These are phyloP conservation scores for Candida chilensis DNA, from an alignment of 805 yeast species.

Conservation along the genomic window DNA sequence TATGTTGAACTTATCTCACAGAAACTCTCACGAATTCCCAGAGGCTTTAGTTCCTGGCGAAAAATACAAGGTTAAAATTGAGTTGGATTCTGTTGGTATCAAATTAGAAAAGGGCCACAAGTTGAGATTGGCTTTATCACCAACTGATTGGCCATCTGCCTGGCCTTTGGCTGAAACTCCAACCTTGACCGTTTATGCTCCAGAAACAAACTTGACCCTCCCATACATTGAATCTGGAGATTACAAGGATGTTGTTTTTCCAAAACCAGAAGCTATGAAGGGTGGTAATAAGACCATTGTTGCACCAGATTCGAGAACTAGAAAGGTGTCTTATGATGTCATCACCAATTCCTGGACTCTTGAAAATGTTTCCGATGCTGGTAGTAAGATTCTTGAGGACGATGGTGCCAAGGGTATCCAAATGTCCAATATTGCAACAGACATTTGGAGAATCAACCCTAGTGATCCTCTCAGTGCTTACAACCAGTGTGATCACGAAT, in stretches of 20 bases:
- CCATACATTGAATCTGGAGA: constrained; percentile 13
- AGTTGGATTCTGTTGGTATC: constrained; percentile 30
- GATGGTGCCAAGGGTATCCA: constrained; percentile 23
- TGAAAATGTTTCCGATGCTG: constrained; percentile 23
- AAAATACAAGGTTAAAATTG: constrained; percentile 19
- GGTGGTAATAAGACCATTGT: constrained; percentile 13
- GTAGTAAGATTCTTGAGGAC: constrained; percentile 18
- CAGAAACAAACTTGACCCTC: constrained; percentile 11
- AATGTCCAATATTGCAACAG: constrained; percentile 28
- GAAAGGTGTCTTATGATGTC: constrained; percentile 17
- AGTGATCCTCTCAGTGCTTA: constrained; percentile 28
- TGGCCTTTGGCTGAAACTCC: constrained; percentile 37
- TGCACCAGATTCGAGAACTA: constrained; percentile 11
- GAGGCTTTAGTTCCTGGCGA: constrained; percentile 16
- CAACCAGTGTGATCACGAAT: constrained; percentile 27
- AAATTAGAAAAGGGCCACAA: constrained; percentile 23
- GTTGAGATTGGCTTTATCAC: constrained; percentile 27
- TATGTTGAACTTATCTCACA: constrained; percentile 28
- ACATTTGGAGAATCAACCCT: constrained; percentile 23
- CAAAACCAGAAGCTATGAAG: constrained; percentile 14
- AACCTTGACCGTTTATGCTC: constrained; percentile 18
- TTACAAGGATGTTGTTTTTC: constrained; percentile 13
- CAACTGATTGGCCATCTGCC: constrained; percentile 38
- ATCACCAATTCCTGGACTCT: constrained; percentile 21
- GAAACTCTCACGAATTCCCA: constrained; percentile 32